Conservation (phyloP, 176 grass and related monocot genomes). For the Sorghum bicolor region DNA sequence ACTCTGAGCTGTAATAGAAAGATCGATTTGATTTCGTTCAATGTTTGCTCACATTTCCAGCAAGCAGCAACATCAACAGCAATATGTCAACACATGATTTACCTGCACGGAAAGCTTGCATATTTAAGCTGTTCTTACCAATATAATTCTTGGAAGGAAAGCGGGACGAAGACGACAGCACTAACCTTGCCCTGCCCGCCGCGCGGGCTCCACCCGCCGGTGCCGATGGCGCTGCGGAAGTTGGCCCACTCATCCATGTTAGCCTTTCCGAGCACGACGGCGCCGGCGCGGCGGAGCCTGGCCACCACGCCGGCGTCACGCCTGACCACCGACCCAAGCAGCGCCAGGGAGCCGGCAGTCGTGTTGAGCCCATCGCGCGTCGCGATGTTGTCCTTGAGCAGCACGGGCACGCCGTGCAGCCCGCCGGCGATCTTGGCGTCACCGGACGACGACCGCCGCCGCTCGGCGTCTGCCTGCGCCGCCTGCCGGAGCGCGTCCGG, state of each 20-base stretch:
- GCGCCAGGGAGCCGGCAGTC: slow-evolving; percentile 58
- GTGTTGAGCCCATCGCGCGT: slow-evolving; percentile 61
- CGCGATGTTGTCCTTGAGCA: slow-evolving; percentile 70
- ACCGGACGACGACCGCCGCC: neutral
- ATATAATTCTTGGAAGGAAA: too few relatives aligned
- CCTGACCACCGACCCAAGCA: slow-evolving; percentile 50
- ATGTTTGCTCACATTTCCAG: too few relatives aligned
- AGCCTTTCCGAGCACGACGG: slow-evolving; percentile 63
- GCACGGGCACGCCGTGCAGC: slow-evolving; percentile 64
- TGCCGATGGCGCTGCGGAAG: slow-evolving; percentile 27
- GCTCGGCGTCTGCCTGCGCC: slow-evolving; percentile 37
- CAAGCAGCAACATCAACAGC: too few relatives aligned
- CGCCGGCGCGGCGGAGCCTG: slow-evolving; percentile 47
- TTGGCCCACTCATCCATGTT: slow-evolving; percentile 58
- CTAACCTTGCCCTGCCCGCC: slow-evolving; percentile 39
- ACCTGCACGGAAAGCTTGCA: too few relatives aligned
- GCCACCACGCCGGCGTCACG: slow-evolving; percentile 56
- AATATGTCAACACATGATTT: too few relatives aligned
- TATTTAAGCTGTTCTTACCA: too few relatives aligned
- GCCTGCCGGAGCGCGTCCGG: slow-evolving; percentile 53
- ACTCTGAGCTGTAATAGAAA: too few relatives aligned
- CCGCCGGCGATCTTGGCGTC: neutral
- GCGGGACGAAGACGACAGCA: too few relatives aligned
- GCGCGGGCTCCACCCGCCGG: slow-evolving; percentile 51
- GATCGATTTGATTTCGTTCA: too few relatives aligned